Conservation (phyloP, 345 rosid genomes). For the Cardiospermum halicacabum region DNA sequence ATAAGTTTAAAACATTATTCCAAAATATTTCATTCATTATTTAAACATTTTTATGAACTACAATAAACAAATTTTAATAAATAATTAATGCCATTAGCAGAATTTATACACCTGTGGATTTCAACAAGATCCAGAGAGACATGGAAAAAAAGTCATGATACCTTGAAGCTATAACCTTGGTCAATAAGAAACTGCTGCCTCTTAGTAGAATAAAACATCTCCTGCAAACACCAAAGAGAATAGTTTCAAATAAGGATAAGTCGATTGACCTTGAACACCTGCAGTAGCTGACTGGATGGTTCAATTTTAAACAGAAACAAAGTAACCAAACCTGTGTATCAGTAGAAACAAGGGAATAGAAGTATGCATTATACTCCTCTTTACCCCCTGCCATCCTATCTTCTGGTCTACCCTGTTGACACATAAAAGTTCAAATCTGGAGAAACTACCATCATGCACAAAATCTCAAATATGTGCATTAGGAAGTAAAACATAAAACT, state of each 20-base stretch:
- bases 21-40: background rate
- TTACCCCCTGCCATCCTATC: conserved; percentile 99
- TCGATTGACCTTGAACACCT: too few species aligned
- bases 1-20: background rate
- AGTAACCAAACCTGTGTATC: conserved; percentile 69
- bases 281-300: too few species aligned
- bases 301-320: background rate
- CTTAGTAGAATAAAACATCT: conserved; percentile 91
- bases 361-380: conserved; percentile 97
- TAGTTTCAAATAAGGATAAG: too few species aligned
- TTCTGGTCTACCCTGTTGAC: conserved; percentile 76
- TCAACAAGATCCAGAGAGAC: background rate
- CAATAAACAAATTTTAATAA: background rate
- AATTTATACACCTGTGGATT: background rate
- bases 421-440: background rate
- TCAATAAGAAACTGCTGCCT: conserved; percentile 92
- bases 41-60: background rate
- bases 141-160: conserved; percentile 14
- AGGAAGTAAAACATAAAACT: background rate
- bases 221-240: conserved; percentile 37
- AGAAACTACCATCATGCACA: background rate
- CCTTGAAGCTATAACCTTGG: conserved; percentile 97
- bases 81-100: background rate
- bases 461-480: background rate
- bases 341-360: conserved; percentile 93